phyloP scores from a whole-genome alignment of 225 moss, liverwort and hornwort species.

The Climacium dendroides region DNA sequence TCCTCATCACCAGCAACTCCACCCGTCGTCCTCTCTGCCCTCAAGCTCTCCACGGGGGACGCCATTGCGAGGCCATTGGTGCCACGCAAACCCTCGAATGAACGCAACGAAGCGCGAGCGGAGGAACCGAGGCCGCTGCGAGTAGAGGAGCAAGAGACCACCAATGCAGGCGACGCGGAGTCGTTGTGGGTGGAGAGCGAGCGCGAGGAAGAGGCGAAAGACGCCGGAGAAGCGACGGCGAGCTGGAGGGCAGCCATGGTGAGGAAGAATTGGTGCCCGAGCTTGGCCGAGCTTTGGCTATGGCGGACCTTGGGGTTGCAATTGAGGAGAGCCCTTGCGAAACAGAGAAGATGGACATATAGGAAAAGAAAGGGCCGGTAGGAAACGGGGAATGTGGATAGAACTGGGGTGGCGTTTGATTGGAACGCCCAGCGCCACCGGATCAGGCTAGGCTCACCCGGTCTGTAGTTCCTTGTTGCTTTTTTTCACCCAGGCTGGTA shows the following conservation, averaged over 20 bases:
- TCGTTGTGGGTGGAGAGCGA: background rate
- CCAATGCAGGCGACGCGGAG: background rate
- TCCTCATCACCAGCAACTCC: background rate
- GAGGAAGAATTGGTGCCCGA: background rate
- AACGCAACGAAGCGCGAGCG: constrained; percentile 6
- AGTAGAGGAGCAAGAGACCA: background rate
- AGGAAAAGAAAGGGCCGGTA: background rate
- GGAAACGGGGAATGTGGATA: background rate
- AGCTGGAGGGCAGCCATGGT: constrained; percentile 26
- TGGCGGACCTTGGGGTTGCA: background rate
- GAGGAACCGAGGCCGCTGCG: background rate
- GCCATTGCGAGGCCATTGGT: background rate
- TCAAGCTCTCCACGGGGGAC: constrained; percentile 15
- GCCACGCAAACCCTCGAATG: constrained; percentile 30
- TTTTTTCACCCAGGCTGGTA: background rate
- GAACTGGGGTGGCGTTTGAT: background rate
- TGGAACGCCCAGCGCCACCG: constrained; percentile 9
- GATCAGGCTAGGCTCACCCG: background rate
- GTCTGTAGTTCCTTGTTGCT: background rate
- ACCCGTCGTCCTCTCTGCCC: background rate
- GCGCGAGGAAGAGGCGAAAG: background rate
- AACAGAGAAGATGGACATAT: background rate
- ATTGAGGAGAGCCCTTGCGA: background rate
- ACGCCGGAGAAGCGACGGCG: constrained; percentile 5
- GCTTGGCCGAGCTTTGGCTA: background rate